A percentile compares a stretch with the other conserved stretches of the same genome.
Conservation (phyloP, 2,329 filamentous ascomycete species). For the Tolypocladium tropicale region DNA sequence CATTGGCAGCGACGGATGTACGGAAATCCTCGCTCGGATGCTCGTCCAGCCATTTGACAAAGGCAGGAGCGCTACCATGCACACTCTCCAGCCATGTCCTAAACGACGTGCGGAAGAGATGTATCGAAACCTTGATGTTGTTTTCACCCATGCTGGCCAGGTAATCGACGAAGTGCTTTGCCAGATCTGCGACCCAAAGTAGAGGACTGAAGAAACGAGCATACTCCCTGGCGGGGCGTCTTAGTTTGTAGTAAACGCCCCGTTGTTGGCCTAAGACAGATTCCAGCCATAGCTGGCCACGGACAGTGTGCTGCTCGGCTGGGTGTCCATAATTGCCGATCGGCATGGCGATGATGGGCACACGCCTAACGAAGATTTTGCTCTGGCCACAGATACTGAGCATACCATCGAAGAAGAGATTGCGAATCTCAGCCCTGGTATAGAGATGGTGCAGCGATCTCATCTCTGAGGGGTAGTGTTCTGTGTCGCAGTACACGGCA, state of each 20-base stretch:
- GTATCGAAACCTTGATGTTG: conserved; percentile 32
- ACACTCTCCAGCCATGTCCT: conserved; percentile 38
- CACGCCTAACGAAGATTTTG: conserved; percentile 39
- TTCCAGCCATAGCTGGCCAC: conserved; percentile 52
- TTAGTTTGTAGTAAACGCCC: conserved; percentile 54
- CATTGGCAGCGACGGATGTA: conserved; percentile 45
- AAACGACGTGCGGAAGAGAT: conserved; percentile 50
- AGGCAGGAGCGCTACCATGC: conserved; percentile 31
- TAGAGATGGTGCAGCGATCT: conserved; percentile 42
- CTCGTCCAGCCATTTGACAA: conserved; percentile 44
- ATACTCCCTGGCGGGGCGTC: conserved; percentile 49
- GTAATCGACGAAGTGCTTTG: conserved; percentile 65
- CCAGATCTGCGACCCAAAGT: conserved; percentile 59
- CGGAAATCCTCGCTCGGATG: conserved; percentile 50
- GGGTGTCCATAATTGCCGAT: conserved; percentile 54
- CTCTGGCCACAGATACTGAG: conserved; percentile 35
- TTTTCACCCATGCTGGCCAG: conserved; percentile 27
- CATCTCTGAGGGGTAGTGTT: conserved; percentile 36
- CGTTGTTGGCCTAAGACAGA: conserved; percentile 32
- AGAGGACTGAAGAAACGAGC: conserved; percentile 51
- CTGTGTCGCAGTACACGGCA: conserved; percentile 38
- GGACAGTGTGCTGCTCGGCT: conserved; percentile 33
- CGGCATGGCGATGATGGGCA: conserved; percentile 48
- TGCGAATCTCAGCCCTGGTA: conserved; percentile 19
- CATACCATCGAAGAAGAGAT: conserved; percentile 50